Base-by-base conservation (phyloP, 2,329 filamentous ascomycete genomes). In the Akanthomyces dipterigenus region DNA sequence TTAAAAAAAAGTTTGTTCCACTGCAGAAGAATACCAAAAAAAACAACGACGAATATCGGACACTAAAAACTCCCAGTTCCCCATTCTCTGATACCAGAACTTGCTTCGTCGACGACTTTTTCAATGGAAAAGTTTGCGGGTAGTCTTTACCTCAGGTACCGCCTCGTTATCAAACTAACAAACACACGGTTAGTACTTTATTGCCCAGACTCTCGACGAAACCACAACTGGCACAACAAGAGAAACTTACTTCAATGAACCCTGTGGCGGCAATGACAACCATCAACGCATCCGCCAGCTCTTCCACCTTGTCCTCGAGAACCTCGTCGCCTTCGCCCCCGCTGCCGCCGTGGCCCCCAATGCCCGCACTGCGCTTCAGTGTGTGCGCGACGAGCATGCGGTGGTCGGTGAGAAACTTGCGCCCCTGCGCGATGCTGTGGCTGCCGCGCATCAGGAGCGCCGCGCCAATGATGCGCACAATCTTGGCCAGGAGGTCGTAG, bases 281-380 rank as follows among this genome's bases (percentile, higher is more conserved):
- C 75, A 93, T 88, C 70, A 95, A 90, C 51, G 90, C 88, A 72
- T 96, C 91, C 6, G 93, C 90, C 66, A 98, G 75, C 67, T 93
- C 91, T 53, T 85, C 82, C 42, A 96, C 78, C 64, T 85, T 83
- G 61, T 86, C 79, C 57, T 86, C 85, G 40, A 86, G 77, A 7
- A 65, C 67, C 43, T 69, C 70, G 53, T 75, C 73, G 36, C 67
- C 71, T 11, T 34, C 31, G 53, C 69, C 67, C 42, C 69, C 69
- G 53, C 75, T 73, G 36, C 66, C 70, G 46, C 69, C 73, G 1
- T 73, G 73, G 6, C 71, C 75, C 43, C 89, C 89, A 61, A 96
- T 89, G 53, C 90, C 90, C 0, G 90, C 90, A 67, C 90, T 90
- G 66, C 92, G 83, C 78, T 99, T 99, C 69, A 99, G 90, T 22